Conservation (phyloP, 371 early-diverging fungal genomes). For the Apophysomyces variabilis region DNA sequence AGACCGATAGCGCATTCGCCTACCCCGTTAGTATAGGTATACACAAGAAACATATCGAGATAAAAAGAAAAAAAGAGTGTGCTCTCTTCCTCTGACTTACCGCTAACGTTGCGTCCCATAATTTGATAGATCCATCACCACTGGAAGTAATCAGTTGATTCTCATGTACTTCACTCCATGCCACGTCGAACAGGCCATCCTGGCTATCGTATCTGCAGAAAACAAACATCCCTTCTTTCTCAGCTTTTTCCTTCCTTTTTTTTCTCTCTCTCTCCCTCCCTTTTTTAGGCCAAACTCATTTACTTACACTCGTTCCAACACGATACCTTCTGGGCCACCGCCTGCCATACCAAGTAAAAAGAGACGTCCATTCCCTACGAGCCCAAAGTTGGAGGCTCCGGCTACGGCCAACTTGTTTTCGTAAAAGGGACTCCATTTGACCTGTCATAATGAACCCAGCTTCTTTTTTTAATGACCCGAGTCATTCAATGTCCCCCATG, state of each 20-base stretch:
- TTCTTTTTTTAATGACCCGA: no score
- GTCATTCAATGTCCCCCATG: background rate
- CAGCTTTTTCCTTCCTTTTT: background rate
- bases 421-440: conserved; percentile 94
- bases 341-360: conserved; percentile 60
- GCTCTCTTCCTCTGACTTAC: conserved; percentile 51
- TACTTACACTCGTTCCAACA: conserved; percentile 71
- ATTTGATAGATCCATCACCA: conserved; percentile 93
- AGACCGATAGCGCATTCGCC: conserved; percentile 1
- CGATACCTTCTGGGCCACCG: conserved; percentile 61
- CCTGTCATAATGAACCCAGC: conserved; percentile 34
- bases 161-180: conserved; percentile 95
- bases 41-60: background rate
- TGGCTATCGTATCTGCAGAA: conserved; percentile 87
- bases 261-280: background rate
- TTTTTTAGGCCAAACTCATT: background rate
- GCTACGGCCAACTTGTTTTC: conserved; percentile 88
- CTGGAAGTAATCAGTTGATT: conserved; percentile 89
- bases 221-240: background rate
- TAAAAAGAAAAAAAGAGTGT: background rate
- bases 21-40: no score
- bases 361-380: conserved; percentile 93
- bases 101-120: conserved; percentile 85
- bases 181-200: conserved; percentile 91
- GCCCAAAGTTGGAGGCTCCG: conserved; percentile 92